Evolutionary conservation across 1,284 basidiomycete genomes (phyloP).

Genomic region (Melampsora americana): DNA sequence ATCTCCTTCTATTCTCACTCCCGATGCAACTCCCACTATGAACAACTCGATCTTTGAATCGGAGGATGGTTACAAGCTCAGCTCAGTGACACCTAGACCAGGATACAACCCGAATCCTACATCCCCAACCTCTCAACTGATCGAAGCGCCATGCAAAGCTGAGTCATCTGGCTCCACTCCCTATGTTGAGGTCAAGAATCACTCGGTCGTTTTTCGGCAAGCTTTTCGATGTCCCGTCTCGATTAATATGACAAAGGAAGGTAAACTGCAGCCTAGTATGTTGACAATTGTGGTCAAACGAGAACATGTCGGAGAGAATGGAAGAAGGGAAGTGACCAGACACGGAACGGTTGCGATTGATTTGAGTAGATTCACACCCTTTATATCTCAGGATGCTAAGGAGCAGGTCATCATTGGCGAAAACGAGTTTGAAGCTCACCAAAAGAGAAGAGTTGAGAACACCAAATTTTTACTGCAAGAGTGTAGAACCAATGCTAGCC

Average conservation of each 20-base stretch:
- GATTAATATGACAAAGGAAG: constrained; percentile 20
- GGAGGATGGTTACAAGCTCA: too few relatives aligned
- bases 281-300: constrained; percentile 26
- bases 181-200: constrained; percentile 33
- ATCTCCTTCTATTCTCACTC: too few relatives aligned
- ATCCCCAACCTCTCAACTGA: neutral
- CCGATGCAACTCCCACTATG: too few relatives aligned
- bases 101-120: neutral
- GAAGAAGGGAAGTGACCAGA: constrained; percentile 20
- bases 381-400: neutral
- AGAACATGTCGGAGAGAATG: constrained; percentile 19
- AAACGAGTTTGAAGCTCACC: neutral
- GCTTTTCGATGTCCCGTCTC: constrained; percentile 37
- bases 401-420: neutral
- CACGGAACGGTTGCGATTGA: constrained; percentile 23
- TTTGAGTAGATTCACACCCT: constrained; percentile 23
- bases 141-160: constrained; percentile 29
- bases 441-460: constrained; percentile 26
- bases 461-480: constrained; percentile 30
- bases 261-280: constrained; percentile 5
- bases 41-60: too few relatives aligned
- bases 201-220: constrained; percentile 14
- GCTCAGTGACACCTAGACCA: too few relatives aligned
- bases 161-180: constrained; percentile 24
- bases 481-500: constrained; percentile 35